Evolutionary conservation across 371 early-diverging fungal genomes (phyloP).

Genomic region (Coemansia sp.): DNA sequence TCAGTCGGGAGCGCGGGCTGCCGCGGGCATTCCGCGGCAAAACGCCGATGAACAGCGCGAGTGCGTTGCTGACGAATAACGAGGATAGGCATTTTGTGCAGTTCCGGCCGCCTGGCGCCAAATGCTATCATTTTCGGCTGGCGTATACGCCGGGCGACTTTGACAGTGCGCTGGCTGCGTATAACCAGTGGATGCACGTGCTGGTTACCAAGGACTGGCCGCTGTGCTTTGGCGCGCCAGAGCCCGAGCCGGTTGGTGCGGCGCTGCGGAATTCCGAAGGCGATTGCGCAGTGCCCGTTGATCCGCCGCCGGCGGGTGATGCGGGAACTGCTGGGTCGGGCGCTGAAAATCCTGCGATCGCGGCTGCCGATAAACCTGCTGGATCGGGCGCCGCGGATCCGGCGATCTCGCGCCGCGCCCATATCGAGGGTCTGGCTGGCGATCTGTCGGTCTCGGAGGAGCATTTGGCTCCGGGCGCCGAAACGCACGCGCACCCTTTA

Average conservation of each 20-base stretch:
- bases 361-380: no score
- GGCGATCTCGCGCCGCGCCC: no score
- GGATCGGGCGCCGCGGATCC: no score
- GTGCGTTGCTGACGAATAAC: slow-evolving; percentile 77
- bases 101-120: slow-evolving; percentile 68
- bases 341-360: neutral
- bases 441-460: no score
- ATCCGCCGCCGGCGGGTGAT: no score
- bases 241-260: neutral
- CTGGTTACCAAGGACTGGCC: slow-evolving; percentile 77
- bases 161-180: slow-evolving; percentile 67
- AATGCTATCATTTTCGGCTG: slow-evolving; percentile 69
- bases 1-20: slow-evolving; percentile 68
- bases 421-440: no score
- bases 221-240: slow-evolving; percentile 62
- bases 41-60: slow-evolving; percentile 84
- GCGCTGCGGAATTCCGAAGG: neutral
- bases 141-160: slow-evolving; percentile 78
- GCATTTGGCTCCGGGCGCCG: no score
- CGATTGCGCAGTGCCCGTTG: no score
- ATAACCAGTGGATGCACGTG: slow-evolving; percentile 71
- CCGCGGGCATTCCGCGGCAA: slow-evolving; percentile 81
- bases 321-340: no score
- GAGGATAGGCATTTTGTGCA: slow-evolving; percentile 76
- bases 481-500: no score